Evolutionary conservation across 177 flowering plant species (phyloP), one percentile per base, ranked within the genome.

Genomic region (Vitis hybrid): DNA sequence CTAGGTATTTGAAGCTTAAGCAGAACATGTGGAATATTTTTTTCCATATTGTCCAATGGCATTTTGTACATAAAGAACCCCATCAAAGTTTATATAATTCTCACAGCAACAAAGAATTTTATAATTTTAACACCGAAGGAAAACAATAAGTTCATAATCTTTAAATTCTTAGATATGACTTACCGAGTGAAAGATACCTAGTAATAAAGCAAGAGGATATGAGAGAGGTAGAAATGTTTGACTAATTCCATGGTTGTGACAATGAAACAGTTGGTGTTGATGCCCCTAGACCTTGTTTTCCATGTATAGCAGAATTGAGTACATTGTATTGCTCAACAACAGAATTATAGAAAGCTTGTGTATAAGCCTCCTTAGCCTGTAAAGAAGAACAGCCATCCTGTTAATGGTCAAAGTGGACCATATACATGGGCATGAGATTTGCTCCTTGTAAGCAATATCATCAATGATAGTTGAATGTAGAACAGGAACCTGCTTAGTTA

Each of bases 181-280:
- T 68, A 18, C 44, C 33, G 6, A 22, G 2, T 54, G 44, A 11
- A 13, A 52, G 15, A 11, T 73, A 76, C 82, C 85, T 78, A 70
- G 33, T 71, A 52, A 59, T 11, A 60, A 59, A 51, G 38, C 17
- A 69, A 68, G 15, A 17, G n/a, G 53, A 63, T 38, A 66, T 28
- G 69, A 11, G 31, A 13, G 73, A 53, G 64, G 49, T 59, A 69
- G 38, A 64, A 15, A 31, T 49, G 61, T n/a, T n/a, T 62, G 31
- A 72, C 74, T 77, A 77, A 22, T 51, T 73, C 96, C 99, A 91
- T 59, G 98, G 97, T 76, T 95, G 99, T 57, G 98, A 89, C 76
- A 95, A 76, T 55, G 82, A 72, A 63, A 87, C 81, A 24, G 66
- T 31, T 6, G 89, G 75, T 59, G 67, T 82, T 65, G 99, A 95